Conservation (phyloP, 208 protist genomes). For the Acanthamoeba sp. region DNA sequence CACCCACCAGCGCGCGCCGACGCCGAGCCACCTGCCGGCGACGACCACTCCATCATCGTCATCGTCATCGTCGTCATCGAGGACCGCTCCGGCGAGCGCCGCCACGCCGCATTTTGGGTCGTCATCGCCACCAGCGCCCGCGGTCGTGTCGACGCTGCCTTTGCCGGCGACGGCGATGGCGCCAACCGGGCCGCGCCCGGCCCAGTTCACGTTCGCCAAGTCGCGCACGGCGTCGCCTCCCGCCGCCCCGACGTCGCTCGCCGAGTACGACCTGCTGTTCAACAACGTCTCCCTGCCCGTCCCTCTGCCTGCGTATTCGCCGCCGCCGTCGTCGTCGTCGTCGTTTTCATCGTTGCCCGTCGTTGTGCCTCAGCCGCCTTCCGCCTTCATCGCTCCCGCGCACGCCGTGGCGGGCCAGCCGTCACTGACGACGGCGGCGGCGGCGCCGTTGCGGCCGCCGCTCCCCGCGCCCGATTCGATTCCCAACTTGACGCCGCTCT, state of each 20-base stretch:
- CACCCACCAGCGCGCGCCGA: too few species aligned
- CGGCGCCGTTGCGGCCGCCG: not conserved
- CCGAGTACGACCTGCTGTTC: not conserved
- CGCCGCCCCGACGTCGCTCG: not conserved
- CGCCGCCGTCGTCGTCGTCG: not conserved
- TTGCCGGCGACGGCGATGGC: too few species aligned
- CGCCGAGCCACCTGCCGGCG: not conserved
- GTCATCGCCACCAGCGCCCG: not conserved
- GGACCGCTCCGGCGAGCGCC: too few species aligned
- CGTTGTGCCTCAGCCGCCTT: too few species aligned
- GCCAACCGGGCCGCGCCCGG: not conserved
- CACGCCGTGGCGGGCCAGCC: not conserved
- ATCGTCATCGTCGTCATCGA: not conserved
- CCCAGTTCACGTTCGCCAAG: not conserved
- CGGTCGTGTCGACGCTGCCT: not conserved
- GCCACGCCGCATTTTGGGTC: too few species aligned
- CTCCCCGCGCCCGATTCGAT: not conserved
- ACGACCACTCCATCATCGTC: not conserved
- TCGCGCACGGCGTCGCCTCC: not conserved
- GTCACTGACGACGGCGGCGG: not conserved
- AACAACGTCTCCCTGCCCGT: not conserved
- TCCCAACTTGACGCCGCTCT: not conserved
- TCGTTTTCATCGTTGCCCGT: not conserved
- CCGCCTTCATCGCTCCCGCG: too few species aligned
- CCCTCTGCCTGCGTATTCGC: not conserved